A percentile compares a stretch with the other conserved stretches of the same genome.
phyloP scores from a whole-genome alignment of 257 asterid species.

The Verbascum thapsus region DNA sequence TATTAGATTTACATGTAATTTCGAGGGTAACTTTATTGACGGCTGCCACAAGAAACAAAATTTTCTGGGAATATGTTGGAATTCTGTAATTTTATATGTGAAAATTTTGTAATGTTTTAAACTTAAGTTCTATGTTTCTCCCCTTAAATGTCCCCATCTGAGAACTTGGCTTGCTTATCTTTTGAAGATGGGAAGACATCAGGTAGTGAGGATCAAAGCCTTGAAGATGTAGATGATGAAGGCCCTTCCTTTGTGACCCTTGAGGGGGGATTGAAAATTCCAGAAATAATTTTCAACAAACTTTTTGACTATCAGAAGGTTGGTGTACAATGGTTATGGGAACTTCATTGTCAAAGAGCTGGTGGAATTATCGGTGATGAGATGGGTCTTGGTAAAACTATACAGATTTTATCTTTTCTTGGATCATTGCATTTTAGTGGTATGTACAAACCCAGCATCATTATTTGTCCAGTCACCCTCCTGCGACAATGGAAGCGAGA shows the following conservation, averaged over 20 bases:
- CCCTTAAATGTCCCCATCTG: conserved; percentile 18
- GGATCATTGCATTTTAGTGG: conserved; percentile 91
- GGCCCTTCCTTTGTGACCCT: conserved; percentile 66
- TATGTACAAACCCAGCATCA: conserved; percentile 88
- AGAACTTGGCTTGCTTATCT: conserved; percentile 26
- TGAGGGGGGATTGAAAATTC: conserved; percentile 91
- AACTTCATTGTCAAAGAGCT: conserved; percentile 94
- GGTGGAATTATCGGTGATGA: conserved; percentile 99
- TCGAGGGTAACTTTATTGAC: neutral
- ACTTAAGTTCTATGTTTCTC: neutral
- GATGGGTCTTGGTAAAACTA: conserved; percentile 99
- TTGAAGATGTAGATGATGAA: conserved; percentile 53
- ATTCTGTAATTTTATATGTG: conserved; percentile 4
- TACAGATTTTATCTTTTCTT: conserved; percentile 83
- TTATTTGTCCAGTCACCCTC: conserved; percentile 93
- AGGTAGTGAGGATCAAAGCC: conserved; percentile 52
- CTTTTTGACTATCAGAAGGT: conserved; percentile 98
- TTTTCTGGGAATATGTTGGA: neutral
- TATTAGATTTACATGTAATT: too few relatives aligned
- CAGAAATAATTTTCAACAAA: conserved; percentile 60
- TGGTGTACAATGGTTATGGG: conserved; percentile 99
- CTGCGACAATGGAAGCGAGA: conserved; percentile 94
- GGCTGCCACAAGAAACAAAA: neutral
- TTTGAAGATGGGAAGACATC: conserved; percentile 57
- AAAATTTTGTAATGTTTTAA: conserved; percentile 1